Percentiles rank a stretch among this genome's conserved stretches.
These are phyloP conservation scores for Penicillium corylophilum DNA, from an alignment of 2,329 filamentous ascomycete genomes.

Conservation along the genomic window DNA sequence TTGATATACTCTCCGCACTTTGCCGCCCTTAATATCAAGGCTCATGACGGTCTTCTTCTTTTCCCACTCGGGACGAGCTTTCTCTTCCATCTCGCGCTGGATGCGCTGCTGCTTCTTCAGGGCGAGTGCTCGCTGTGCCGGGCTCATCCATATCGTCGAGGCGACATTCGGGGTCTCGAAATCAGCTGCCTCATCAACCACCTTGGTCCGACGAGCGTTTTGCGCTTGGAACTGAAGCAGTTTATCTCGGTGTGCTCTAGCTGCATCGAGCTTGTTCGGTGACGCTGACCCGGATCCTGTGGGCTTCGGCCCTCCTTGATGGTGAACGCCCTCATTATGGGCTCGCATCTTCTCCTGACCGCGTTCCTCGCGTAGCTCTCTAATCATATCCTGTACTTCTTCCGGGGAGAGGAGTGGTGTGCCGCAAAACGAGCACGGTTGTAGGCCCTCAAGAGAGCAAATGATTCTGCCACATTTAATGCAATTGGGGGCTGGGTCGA, in stretches of 20 bases:
- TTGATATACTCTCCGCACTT: slow-evolving; percentile 61
- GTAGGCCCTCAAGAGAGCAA: slow-evolving; percentile 89
- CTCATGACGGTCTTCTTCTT: slow-evolving; percentile 81
- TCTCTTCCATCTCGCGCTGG: slow-evolving; percentile 82
- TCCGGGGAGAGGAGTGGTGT: slow-evolving; percentile 66
- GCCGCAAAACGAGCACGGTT: slow-evolving; percentile 89
- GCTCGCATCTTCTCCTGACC: slow-evolving; percentile 81
- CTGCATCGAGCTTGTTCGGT: slow-evolving; percentile 62
- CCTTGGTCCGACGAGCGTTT: slow-evolving; percentile 78
- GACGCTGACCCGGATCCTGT: slow-evolving; percentile 21
- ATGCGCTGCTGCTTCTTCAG: slow-evolving; percentile 83
- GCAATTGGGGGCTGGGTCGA: slow-evolving; percentile 91
- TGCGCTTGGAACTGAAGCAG: slow-evolving; percentile 80
- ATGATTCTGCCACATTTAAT: slow-evolving; percentile 90
- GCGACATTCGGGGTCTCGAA: slow-evolving; percentile 63
- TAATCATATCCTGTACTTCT: slow-evolving; percentile 83
- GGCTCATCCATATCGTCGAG: slow-evolving; percentile 77
- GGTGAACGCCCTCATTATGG: slow-evolving; percentile 60
- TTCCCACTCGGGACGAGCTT: slow-evolving; percentile 80
- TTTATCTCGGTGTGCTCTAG: slow-evolving; percentile 75
- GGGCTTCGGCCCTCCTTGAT: slow-evolving; percentile 34
- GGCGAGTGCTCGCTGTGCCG: slow-evolving; percentile 77
- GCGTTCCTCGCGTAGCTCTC: slow-evolving; percentile 77
- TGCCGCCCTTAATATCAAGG: slow-evolving; percentile 76
- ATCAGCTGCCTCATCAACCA: slow-evolving; percentile 81